Evolutionary conservation across 2,329 filamentous ascomycete species (phyloP).

Genomic region (Aspergillus transmontanensis): DNA sequence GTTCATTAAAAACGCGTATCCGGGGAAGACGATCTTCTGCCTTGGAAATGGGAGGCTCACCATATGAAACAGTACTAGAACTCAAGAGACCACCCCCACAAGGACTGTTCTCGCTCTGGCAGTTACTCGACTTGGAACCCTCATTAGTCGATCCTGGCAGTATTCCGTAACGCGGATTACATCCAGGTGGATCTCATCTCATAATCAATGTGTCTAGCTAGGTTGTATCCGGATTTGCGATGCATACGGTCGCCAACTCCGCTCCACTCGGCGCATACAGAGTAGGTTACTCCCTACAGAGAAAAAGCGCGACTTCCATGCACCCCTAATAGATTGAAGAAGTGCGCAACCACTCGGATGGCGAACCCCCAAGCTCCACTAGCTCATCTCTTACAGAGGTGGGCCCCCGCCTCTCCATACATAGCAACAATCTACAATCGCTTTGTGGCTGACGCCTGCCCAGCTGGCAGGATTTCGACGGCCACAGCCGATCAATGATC

Average conservation of each 20-base stretch:
- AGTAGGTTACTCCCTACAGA: background rate
- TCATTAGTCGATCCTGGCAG: no score
- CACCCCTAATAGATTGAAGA: background rate
- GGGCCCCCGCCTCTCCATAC: background rate
- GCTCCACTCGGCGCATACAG: background rate
- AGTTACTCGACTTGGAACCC: background rate
- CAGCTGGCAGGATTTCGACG: background rate
- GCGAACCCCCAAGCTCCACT: conserved; percentile 1
- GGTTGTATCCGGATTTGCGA: conserved; percentile 6
- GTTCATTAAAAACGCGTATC: background rate
- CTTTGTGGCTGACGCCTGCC: background rate
- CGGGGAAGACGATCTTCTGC: conserved; percentile 5
- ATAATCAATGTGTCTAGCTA: background rate
- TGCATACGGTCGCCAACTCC: conserved; percentile 4
- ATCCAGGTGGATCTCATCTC: background rate
- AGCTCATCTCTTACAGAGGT: background rate
- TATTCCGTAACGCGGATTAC: background rate
- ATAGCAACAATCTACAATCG: background rate
- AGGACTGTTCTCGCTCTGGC: background rate
- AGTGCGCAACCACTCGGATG: background rate
- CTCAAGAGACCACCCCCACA: background rate
- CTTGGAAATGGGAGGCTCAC: conserved; percentile 10
- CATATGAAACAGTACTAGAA: background rate
- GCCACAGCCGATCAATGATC: background rate
- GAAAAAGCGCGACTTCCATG: background rate